phyloP scores from a whole-genome alignment of 306 rosid genomes.

The Trifolium repens region DNA sequence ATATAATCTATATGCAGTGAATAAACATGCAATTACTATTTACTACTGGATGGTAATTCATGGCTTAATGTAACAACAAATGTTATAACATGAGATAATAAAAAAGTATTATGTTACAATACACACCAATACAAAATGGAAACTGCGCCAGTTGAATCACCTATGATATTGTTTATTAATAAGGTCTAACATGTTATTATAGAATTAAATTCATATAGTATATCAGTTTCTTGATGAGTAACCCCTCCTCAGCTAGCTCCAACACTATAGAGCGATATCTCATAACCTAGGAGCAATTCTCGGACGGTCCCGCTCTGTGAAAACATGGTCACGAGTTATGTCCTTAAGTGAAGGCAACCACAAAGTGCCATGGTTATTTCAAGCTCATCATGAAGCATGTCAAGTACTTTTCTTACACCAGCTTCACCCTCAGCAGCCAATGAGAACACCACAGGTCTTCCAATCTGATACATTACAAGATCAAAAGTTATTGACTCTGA shows the following conservation, averaged over 20 bases:
- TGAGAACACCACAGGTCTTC: constrained; percentile 87
- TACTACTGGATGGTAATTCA: too few relatives aligned
- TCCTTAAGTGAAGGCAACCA: constrained; percentile 84
- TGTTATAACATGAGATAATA: neutral
- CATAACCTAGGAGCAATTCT: constrained; percentile 49
- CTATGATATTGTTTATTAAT: too few relatives aligned
- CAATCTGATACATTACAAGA: constrained; percentile 58
- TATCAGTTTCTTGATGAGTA: neutral
- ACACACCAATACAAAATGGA: too few relatives aligned
- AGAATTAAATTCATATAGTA: neutral
- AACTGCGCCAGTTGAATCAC: too few relatives aligned
- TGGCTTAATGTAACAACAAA: neutral
- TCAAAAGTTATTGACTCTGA: too few relatives aligned
- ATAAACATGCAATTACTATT: too few relatives aligned
- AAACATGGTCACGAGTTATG: constrained; percentile 76
- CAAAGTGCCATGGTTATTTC: constrained; percentile 88
- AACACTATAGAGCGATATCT: constrained; percentile 4
- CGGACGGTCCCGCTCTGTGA: constrained; percentile 69
- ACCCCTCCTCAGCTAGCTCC: neutral
- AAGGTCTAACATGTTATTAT: too few relatives aligned
- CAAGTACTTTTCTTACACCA: constrained; percentile 81
- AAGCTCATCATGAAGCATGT: constrained; percentile 81
- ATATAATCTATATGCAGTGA: neutral
- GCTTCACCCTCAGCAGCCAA: constrained; percentile 93
- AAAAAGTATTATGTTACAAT: neutral